These are phyloP conservation scores for Jatropha curcas DNA, from an alignment of 345 rosid genomes.

Conservation along the genomic window DNA sequence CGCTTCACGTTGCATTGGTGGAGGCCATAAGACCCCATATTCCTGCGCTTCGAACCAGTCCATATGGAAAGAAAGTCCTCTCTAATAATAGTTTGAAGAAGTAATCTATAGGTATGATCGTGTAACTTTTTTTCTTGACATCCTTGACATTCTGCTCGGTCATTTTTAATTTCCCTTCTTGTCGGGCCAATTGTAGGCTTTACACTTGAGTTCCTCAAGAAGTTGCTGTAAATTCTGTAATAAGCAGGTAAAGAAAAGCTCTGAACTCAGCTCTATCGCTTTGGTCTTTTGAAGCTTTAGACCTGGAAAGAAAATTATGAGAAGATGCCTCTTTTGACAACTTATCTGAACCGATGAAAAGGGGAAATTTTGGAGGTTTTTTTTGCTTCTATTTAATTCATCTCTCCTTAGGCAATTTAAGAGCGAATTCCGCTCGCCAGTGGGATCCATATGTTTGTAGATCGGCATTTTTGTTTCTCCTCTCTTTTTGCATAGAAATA, in stretches of 20 bases:
- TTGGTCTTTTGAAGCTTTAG: slow-evolving; percentile 20
- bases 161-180: neutral
- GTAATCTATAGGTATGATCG: slow-evolving; percentile 33
- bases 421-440: slow-evolving; percentile 19
- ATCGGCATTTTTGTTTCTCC: slow-evolving; percentile 11
- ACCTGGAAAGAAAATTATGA: slow-evolving; percentile 12
- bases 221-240: slow-evolving; percentile 44
- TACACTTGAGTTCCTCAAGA: slow-evolving; percentile 21
- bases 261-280: slow-evolving; percentile 9
- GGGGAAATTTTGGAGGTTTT: neutral
- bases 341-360: slow-evolving; percentile 18
- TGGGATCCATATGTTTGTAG: slow-evolving; percentile 23
- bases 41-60: slow-evolving; percentile 65
- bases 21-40: slow-evolving; percentile 63
- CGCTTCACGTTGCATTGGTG: slow-evolving; percentile 51
- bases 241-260: slow-evolving; percentile 36
- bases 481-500: slow-evolving; percentile 28
- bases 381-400: slow-evolving; percentile 9
- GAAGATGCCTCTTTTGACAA: slow-evolving; percentile 10
- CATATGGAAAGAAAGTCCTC: slow-evolving; percentile 83
- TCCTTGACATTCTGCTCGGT: neutral
- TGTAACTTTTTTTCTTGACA: neutral
- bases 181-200: slow-evolving; percentile 29
- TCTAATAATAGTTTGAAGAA: slow-evolving; percentile 62
- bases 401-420: neutral